Percentiles rank a stretch among this genome's conserved stretches.
Conservation (phyloP, 2,329 filamentous ascomycete species). For the Ophiocordyceps camponoti-leonardi region DNA sequence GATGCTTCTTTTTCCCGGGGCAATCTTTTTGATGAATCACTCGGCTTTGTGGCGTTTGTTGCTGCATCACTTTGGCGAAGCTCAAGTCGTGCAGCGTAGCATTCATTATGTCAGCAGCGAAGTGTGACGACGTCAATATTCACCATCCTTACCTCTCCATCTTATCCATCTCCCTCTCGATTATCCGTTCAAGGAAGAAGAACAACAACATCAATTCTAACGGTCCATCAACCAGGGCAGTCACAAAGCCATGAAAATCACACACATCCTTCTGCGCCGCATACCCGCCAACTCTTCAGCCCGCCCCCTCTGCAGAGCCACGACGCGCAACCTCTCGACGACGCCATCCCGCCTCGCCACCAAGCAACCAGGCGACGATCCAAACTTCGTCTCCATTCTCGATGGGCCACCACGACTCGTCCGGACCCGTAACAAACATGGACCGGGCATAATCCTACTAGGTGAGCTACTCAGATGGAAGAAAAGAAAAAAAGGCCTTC, state of each 20-base stretch:
- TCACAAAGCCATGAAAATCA: not conserved
- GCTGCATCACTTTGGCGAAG: no score
- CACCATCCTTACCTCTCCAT: not conserved
- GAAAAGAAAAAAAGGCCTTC: no score
- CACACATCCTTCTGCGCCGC: not conserved
- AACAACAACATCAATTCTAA: not conserved
- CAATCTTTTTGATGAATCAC: no score
- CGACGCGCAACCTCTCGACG: conserved; percentile 3
- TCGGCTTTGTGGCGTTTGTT: no score
- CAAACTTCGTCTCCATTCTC: conserved; percentile 67
- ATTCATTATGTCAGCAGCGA: not conserved
- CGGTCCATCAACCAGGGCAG: no score
- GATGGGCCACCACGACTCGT: conserved; percentile 74
- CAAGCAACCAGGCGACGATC: conserved; percentile 49
- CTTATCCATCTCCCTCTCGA: no score
- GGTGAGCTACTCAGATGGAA: conserved; percentile 22
- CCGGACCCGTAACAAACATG: conserved; percentile 53
- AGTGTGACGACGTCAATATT: not conserved
- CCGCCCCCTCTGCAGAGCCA: not conserved
- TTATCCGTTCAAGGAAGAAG: not conserved
- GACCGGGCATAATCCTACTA: conserved; percentile 63
- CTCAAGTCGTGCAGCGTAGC: no score
- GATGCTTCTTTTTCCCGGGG: not conserved
- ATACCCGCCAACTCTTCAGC: not conserved
- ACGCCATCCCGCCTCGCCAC: conserved; percentile 5